These are phyloP conservation scores for Lepidium didymum DNA, from an alignment of 345 rosid species.

Conservation along the genomic window DNA sequence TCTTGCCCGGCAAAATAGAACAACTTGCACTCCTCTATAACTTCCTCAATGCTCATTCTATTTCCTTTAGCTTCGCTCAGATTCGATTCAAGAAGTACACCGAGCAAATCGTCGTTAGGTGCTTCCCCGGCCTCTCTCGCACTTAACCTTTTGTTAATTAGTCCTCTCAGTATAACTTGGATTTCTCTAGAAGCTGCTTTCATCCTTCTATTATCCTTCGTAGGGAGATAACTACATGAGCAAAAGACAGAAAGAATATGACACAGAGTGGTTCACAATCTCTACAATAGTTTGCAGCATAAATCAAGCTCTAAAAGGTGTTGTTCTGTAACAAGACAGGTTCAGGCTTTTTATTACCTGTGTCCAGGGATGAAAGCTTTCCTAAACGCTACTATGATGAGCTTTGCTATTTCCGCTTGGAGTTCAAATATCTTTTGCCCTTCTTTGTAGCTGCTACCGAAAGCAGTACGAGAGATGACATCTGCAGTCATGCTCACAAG, in stretches of 20 bases:
- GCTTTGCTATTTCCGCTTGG: slow-evolving; percentile 12
- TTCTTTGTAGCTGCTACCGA: slow-evolving; percentile 31
- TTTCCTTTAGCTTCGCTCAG: slow-evolving; percentile 22
- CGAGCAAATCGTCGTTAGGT: slow-evolving; percentile 32
- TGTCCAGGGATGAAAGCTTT: slow-evolving; percentile 23
- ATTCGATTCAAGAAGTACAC: slow-evolving; percentile 39
- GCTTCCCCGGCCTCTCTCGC: slow-evolving; percentile 31
- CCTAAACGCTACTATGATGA: neutral
- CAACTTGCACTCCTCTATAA: slow-evolving; percentile 56
- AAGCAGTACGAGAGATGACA: slow-evolving; percentile 38
- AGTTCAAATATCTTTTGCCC: slow-evolving; percentile 33
- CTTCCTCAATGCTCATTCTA: slow-evolving; percentile 34
- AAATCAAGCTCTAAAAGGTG: neutral
- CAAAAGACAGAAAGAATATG: neutral
- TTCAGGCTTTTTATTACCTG: slow-evolving; percentile 10
- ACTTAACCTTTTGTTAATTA: slow-evolving; percentile 31
- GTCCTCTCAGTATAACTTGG: slow-evolving; percentile 18
- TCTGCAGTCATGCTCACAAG: slow-evolving; percentile 27
- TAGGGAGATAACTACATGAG: slow-evolving; percentile 40
- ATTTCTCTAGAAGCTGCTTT: slow-evolving; percentile 27
- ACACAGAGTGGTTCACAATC: neutral
- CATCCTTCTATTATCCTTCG: slow-evolving; percentile 36
- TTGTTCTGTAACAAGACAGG: neutral
- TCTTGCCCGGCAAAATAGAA: slow-evolving; percentile 59
- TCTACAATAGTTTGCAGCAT: neutral